Percentiles rank a stretch among this genome's conserved stretches.
These are phyloP conservation scores for Salix arbutifolia DNA, from an alignment of 345 rosid species.

Conservation along the genomic window DNA sequence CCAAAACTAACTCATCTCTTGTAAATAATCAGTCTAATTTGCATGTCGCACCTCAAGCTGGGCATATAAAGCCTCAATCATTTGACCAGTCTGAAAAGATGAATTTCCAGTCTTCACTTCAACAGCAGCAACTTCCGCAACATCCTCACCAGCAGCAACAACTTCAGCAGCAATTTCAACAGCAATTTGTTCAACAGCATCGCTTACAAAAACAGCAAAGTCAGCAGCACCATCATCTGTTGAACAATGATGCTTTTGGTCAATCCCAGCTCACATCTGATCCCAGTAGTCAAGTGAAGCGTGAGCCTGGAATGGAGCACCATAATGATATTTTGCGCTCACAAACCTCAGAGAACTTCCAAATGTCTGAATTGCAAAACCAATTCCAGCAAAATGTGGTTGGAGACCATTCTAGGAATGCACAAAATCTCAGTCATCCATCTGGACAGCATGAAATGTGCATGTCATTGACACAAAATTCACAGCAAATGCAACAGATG, in stretches of 20 bases:
- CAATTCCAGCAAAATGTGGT: constrained; percentile 60
- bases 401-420: constrained; percentile 43
- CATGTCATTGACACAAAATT: constrained; percentile 44
- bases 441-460: constrained; percentile 41
- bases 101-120: constrained; percentile 44
- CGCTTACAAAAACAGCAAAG: constrained; percentile 53
- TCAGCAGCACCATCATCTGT: constrained; percentile 52
- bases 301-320: constrained; percentile 60
- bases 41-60: constrained; percentile 45
- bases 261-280: constrained; percentile 57
- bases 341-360: constrained; percentile 55
- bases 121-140: constrained; percentile 37
- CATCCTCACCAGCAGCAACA: constrained; percentile 64
- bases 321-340: constrained; percentile 44
- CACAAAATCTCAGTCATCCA: constrained; percentile 38
- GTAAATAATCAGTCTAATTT: constrained; percentile 48
- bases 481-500: constrained; percentile 60
- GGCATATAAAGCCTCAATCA: constrained; percentile 37
- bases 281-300: constrained; percentile 48
- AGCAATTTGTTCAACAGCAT: constrained; percentile 56
- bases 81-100: constrained; percentile 52
- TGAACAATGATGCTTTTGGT: constrained; percentile 48
- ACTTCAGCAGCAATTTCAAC: constrained; percentile 59
- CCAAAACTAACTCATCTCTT: constrained; percentile 48
- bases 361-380: constrained; percentile 59